Evolutionary conservation across 768 basidiomycete species (phyloP).

Genomic region (Leccinum variicolor): DNA sequence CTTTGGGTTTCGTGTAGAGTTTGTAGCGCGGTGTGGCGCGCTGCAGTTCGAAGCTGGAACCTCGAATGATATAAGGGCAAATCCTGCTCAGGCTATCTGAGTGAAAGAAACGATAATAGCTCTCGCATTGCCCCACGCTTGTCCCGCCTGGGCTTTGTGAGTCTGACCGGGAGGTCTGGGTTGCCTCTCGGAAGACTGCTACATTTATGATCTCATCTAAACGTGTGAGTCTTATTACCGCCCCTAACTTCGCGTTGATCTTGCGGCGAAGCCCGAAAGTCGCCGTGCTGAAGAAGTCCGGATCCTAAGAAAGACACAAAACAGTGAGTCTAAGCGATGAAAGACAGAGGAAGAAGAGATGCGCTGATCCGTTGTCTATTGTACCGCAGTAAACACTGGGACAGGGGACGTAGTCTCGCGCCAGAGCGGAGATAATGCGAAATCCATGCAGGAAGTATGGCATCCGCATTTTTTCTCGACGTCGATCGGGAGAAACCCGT

Average conservation of each 20-base stretch:
- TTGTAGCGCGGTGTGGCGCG: not conserved
- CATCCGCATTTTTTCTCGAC: not conserved
- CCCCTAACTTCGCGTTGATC: constrained; percentile 62
- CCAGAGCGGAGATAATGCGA: constrained; percentile 3
- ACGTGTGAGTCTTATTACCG: constrained; percentile 70
- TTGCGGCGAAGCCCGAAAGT: constrained; percentile 65
- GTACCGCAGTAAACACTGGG: not conserved
- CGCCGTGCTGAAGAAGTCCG: constrained; percentile 41
- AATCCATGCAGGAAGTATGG: constrained; percentile 7
- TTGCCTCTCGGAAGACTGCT: constrained; percentile 6
- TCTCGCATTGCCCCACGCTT: constrained; percentile 6
- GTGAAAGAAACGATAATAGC: constrained; percentile 8
- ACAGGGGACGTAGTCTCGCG: not conserved
- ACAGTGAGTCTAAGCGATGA: constrained; percentile 1
- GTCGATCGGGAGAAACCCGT: not conserved
- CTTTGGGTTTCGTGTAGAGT: not conserved
- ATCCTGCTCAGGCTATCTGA: constrained; percentile 22
- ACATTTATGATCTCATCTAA: constrained; percentile 41
- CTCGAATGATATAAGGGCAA: constrained; percentile 17
- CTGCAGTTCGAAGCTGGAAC: not conserved
- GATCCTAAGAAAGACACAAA: constrained; percentile 29
- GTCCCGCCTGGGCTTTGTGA: constrained; percentile 3
- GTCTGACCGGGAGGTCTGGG: not conserved
- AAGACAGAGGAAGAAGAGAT: not conserved
- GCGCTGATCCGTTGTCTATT: constrained; percentile 5